Base-by-base conservation (phyloP, 139 green algal genomes). In the Axilococcus clingmanii region DNA sequence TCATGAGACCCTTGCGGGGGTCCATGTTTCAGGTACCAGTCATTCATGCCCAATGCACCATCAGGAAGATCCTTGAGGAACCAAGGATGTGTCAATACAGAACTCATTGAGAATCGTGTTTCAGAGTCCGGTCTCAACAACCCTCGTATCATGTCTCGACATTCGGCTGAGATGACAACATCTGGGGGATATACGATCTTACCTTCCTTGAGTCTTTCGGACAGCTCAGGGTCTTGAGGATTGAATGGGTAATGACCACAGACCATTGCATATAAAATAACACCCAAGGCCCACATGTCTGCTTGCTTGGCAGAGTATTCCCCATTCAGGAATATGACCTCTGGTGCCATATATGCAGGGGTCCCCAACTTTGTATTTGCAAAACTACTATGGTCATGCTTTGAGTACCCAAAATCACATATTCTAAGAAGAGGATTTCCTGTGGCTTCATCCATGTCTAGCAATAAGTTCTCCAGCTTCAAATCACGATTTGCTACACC, bases 181-280 rank as follows among this genome's bases (percentile, higher is more conserved):
- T n/a, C 12, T 25, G 38, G 11, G 40, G 27, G 5, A 17, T 12
- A 48, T 31, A 19, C 40, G 27, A 22, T 19, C 19, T 19, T 29
- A 30, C 59, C 50, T 24, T 49, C 23, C 24, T 75, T 60, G 7
- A 77, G 48, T 19, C 55, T 66, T 16, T 37, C 40, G 8, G 58
- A 43, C 35, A 68, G 58, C 33, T 58, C 28, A 8, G 33, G 29
- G 20, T 69, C 59, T 17, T 55, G 36, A 11, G 25, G 23, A 35
- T 68, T 57, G 50, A 98, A 98, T 14, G 91, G 91, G 63, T 97
- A 98, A 12, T 75, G 69, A 12, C 79, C 79, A 24, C 61, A 74
- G 31, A 91, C 58, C 74, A 88, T 81, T 12, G 69, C 71, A 60
- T 81, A 91, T 32, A 92, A 76, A 38, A 89, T 77, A 36, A 92